Percentiles rank a stretch among this genome's conserved stretches.
These are phyloP conservation scores for Haplosporangium sp. DNA, from an alignment of 371 early-diverging fungal genomes.

Conservation along the genomic window DNA sequence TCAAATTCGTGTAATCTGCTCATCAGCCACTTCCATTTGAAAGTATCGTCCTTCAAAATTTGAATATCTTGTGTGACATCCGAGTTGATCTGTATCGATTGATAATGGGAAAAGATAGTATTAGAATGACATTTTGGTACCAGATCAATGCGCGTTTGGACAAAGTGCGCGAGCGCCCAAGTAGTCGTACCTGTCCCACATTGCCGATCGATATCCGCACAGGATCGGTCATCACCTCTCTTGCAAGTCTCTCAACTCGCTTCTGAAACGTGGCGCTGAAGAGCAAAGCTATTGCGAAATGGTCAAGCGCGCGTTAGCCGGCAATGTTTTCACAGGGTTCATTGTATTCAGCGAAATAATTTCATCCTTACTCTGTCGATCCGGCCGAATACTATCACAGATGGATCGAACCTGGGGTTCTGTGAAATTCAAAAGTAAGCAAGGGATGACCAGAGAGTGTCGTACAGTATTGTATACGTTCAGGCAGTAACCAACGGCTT, in stretches of 20 bases:
- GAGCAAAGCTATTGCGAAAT: constrained; percentile 79
- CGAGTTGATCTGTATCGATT: constrained; percentile 71
- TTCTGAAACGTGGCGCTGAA: constrained; percentile 99
- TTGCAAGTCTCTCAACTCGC: constrained; percentile 92
- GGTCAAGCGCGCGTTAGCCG: too few species aligned
- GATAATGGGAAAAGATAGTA: constrained; percentile 1
- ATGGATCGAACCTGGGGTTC: constrained; percentile 96
- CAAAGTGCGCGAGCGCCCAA: background rate
- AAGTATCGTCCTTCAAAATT: constrained; percentile 69
- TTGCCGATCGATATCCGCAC: constrained; percentile 87
- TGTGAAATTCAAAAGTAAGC: constrained; percentile 28
- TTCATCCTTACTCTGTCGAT: constrained; percentile 71
- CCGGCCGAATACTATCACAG: constrained; percentile 88
- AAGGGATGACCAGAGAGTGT: background rate
- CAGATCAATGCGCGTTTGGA: too few species aligned
- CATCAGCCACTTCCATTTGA: constrained; percentile 77
- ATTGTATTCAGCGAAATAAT: background rate
- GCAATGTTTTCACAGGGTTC: too few species aligned
- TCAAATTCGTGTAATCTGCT: constrained; percentile 62
- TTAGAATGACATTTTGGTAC: background rate
- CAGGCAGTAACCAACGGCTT: constrained; percentile 43
- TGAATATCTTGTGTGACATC: constrained; percentile 82
- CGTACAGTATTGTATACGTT: background rate
- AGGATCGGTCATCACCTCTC: constrained; percentile 90
- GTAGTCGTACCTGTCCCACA: constrained; percentile 61